These are phyloP conservation scores for Cnidoscolus chayamansa DNA, from an alignment of 441 rosid species.

Conservation along the genomic window DNA sequence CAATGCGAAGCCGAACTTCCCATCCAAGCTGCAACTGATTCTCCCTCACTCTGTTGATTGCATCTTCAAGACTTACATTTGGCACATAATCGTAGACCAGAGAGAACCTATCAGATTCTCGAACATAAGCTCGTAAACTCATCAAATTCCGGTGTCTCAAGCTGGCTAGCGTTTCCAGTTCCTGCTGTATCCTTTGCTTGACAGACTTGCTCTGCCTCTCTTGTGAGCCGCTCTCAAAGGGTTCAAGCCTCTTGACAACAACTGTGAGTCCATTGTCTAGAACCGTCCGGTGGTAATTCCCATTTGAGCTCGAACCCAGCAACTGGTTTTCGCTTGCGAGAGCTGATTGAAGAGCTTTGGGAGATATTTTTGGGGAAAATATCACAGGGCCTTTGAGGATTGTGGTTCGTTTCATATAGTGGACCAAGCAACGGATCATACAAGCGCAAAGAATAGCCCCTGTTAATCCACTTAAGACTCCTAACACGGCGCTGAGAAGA, in stretches of 20 bases:
- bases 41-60: constrained; percentile 63
- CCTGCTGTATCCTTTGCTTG: constrained; percentile 70
- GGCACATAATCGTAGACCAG: constrained; percentile 81
- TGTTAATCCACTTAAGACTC: constrained; percentile 61
- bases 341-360: constrained; percentile 71
- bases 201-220: constrained; percentile 56
- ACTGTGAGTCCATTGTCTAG: constrained; percentile 78
- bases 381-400: constrained; percentile 93
- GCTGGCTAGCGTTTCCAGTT: constrained; percentile 78
- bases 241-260: constrained; percentile 76
- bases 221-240: constrained; percentile 58
- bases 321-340: constrained; percentile 59
- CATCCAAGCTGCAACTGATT: constrained; percentile 65
- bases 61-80: constrained; percentile 78
- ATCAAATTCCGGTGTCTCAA: constrained; percentile 76
- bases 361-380: constrained; percentile 69
- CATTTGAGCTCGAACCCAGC: constrained; percentile 74
- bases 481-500: constrained; percentile 54
- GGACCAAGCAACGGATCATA: constrained; percentile 46
- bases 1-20: constrained; percentile 80
- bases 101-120: constrained; percentile 65
- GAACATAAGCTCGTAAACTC: constrained; percentile 86
- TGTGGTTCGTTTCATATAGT: constrained; percentile 67
- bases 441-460: constrained; percentile 59
- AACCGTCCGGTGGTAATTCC: constrained; percentile 67